Base-by-base conservation (phyloP, 768 basidiomycete species). In the Mycena rebaudengoi region DNA sequence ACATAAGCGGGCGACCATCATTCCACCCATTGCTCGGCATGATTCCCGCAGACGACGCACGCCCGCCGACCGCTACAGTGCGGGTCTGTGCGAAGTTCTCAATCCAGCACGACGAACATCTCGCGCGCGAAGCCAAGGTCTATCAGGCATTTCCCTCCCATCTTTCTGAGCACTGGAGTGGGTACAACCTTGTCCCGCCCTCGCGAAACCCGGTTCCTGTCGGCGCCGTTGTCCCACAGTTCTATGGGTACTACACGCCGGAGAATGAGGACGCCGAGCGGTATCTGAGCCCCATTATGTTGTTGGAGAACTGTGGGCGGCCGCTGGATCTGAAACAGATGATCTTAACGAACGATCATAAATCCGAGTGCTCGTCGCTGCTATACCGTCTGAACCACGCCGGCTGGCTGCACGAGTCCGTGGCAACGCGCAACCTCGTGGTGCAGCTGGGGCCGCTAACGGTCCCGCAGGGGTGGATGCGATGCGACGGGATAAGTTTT, bases 191-290 rank as follows among this genome's bases (percentile, higher is more conserved):
- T 35, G 67, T 84, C 1, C 65, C 66, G 12, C 83, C 84, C 3
- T 60, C 86, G 6, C 73, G 74, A 28, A 68, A 80, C 64, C 82
- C 86, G 0, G 79, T 82, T 0, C 85, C 86, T 3, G 75, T 84
- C 4, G 75, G 78, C 7, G 80, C 89, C 0, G 46, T 89, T 45
- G 84, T 86, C 4, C 88, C 89, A 0, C 87, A 88, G 70, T 90
- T 83, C 72, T 90, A 86, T 65, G 88, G 90, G 1, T 87, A 85
- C 72, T 90, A 89, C 65, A 69, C 67, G 10, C 75, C 74, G 10
- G 66, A 69, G 1, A 23, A 70, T 28, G 55, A 62, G 0, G 60
- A 49, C 39, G 57, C 60, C 5, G 40, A 35, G 7, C 26, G 16
- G 2, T 78, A 78, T 62, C 68, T 76, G 30, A 82, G 82, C 60